Evolutionary conservation across 495 filamentous ascomycete genomes (phyloP).

Genomic region (Hypoxylon cercidicola): DNA sequence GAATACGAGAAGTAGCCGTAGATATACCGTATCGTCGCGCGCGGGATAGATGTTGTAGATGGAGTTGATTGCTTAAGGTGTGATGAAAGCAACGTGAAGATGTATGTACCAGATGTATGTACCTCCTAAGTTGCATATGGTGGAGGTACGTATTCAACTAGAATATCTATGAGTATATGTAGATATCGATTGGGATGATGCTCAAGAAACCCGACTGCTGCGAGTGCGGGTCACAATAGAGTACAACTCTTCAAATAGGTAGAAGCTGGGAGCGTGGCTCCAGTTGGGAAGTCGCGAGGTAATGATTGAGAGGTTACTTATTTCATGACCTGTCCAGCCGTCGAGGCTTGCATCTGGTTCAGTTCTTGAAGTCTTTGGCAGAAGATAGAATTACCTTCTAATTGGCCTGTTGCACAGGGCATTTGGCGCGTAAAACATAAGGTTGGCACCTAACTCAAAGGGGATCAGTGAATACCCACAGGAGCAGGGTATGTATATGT

Average conservation of each 20-base stretch:
- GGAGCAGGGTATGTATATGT: background rate
- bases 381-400: conserved; percentile 9
- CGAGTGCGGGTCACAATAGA: conserved; percentile 9
- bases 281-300: conserved; percentile 9
- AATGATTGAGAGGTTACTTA: conserved; percentile 2
- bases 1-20: background rate
- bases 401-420: conserved; percentile 33
- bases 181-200: no score
- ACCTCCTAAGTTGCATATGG: no score
- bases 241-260: background rate
- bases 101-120: background rate
- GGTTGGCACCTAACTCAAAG: conserved; percentile 34
- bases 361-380: conserved; percentile 18
- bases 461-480: conserved; percentile 7
- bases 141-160: background rate
- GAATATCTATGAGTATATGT: conserved; percentile 3
- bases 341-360: conserved; percentile 16
- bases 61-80: conserved; percentile 14
- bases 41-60: conserved; percentile 7
- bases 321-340: conserved; percentile 10
- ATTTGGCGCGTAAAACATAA: conserved; percentile 36
- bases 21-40: conserved; percentile 12
- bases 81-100: background rate
- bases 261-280: conserved; percentile 15
- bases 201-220: no score